Evolutionary conservation across 169 alveolate genomes (phyloP), one percentile per base, ranked within the genome.

Genomic region (Hepatocystis sp.): DNA sequence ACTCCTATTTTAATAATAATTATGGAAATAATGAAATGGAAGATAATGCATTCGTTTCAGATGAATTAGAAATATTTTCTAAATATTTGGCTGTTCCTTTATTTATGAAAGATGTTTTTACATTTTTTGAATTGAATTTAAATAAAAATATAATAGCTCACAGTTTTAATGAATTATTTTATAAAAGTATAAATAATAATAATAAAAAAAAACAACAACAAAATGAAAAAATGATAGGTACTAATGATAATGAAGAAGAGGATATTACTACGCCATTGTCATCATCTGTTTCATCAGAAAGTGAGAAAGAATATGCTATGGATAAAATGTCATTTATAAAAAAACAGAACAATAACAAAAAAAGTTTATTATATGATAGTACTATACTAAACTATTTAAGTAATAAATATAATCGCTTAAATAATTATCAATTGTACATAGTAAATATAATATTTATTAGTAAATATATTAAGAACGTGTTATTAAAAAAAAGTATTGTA

Each of bases 71-170:
- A 40, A 27, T 63, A 34, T 61, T 81, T 36, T 61, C 89, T 3
- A 81, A 81, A 81, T 61, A 81, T 64, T 27, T 81, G 2, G 63
- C 46, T 17, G 84, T 81, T 34, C 89, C 89, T 23, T 19, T 63
- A 63, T 81, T 65, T 81, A 61, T 81, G 89, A 81, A 81, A 25
- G 89, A 81, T 30, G 67, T 61, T 11, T 81, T 81, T 49, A 63
- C 89, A 15, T 81, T 81, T 64, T 81, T 81, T 23, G 66, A 61
- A 49, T 15, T 81, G 10, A 81, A 27, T 39, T 81, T 81, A 66
- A 81, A 81, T 36, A 81, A 81, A 36, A 81, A 81, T 36, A 81
- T 81, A 4, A n/a, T 81, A 13, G 17, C 66, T 0, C 8, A 40
- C 52, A 81, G 58, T 47, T 81, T 47, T 51, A 34, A 49, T 21